These are phyloP conservation scores for Bauhinia variegata DNA, from an alignment of 306 rosid genomes.

Conservation along the genomic window DNA sequence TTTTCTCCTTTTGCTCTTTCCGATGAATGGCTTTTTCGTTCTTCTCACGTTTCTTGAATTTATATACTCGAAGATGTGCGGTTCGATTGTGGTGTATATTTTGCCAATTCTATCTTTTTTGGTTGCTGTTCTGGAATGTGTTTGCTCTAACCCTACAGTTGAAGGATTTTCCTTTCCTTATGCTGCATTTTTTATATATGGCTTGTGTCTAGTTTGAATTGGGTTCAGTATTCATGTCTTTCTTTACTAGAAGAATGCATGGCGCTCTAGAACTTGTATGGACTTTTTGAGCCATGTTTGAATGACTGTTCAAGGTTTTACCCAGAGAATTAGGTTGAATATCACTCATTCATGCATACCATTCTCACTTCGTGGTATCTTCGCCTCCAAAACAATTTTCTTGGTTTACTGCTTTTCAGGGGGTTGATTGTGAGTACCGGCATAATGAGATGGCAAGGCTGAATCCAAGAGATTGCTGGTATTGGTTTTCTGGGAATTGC, in stretches of 20 bases:
- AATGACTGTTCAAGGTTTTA: neutral
- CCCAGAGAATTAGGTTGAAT: neutral
- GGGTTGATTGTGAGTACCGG: conserved; percentile 86
- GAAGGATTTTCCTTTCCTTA: conserved; percentile 21
- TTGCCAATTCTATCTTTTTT: conserved; percentile 9
- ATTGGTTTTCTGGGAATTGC: conserved; percentile 81
- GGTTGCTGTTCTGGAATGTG: neutral
- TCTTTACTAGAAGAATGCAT: conserved; percentile 25
- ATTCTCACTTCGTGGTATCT: neutral
- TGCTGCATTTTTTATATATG: conserved; percentile 3
- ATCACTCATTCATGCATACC: conserved; percentile 16
- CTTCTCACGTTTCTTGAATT: neutral
- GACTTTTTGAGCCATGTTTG: neutral
- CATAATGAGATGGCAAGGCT: conserved; percentile 86
- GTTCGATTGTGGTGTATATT: neutral
- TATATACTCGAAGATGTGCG: neutral
- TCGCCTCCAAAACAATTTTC: neutral
- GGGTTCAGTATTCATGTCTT: neutral
- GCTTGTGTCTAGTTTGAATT: conserved; percentile 10
- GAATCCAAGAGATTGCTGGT: conserved; percentile 92
- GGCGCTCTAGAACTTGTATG: neutral
- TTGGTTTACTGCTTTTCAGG: conserved; percentile 48
- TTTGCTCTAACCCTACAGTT: conserved; percentile 38
- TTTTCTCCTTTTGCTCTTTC: neutral
- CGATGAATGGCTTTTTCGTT: neutral